Base-by-base conservation (phyloP, 768 basidiomycete species). In the Tricholoma matsutake region DNA sequence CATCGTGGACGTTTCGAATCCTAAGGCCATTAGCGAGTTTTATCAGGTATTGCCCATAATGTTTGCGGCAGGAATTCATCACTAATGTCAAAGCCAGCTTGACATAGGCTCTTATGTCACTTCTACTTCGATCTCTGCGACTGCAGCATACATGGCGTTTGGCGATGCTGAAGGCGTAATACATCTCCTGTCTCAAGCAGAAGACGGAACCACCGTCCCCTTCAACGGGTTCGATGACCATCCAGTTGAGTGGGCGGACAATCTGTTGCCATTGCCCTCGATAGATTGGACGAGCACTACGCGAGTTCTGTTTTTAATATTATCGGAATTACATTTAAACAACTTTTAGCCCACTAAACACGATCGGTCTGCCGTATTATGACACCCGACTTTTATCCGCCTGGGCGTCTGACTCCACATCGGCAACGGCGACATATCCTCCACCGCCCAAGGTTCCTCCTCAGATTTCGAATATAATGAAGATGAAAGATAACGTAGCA, bases 181-280 rank as follows among this genome's bases (percentile, higher is more conserved):
- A 3, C 94, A 96, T 74, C 76, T 98, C 16, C 76, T 94, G 68
- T 85, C 89, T 54, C 89, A 91, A 57, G 82, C 81, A 10, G 83
- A 88, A 43, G 86, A 88, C 54, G 83, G 81, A 3, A 81, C 79
- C 1, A 77, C 74, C 16, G 75, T 84, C 31, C 91, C 93, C 2
- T 89, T 96, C 73, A 96, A 96, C 65, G 94, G 96, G 0, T 96
- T 89, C 67, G 88, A 93, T 61, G 94, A 94, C 1, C 86, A 92
- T 64, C 86, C 92, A 11, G 76, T 90, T 47, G 94, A 96, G 65
- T 91, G 93, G 88, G 87, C 91, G 1, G 91, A 95, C 71, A 71
- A 82, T 8, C 83, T 88, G 0, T 87, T 88, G 22, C 80, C 85
- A 4, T 72, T 86, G 2, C 87, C 89, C 1, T 77, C 87, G 18